Evolutionary conservation across 495 filamentous ascomycete species (phyloP), one percentile per base, ranked within the genome.

Genomic region (Xylaria bambusicola): DNA sequence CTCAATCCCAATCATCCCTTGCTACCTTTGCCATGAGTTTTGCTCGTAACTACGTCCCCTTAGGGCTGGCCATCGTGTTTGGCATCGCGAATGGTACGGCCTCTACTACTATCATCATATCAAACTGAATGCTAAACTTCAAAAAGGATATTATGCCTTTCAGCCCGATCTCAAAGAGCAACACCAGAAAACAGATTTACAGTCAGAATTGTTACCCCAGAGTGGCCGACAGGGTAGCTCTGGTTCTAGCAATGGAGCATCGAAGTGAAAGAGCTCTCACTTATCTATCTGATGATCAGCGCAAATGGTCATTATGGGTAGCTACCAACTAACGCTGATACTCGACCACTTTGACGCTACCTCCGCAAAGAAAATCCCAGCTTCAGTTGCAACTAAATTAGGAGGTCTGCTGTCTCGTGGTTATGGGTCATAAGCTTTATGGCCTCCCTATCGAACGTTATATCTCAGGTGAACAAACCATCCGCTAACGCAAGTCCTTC

Each of bases 71-170:
- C 12, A 46, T 69, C 17, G 60, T 57, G 10, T 67, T 70, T 59
- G 68, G 70, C 45, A 59, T 71, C 44, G 54, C 24, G 20, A 69
- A 74, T 66, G 72, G 73, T 73, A 68, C 62, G 67, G 35, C 33
- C n/a, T 31, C 24, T 13, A 21, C n/a, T 27, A 23, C 31, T 29
- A 62, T 53, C 52, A 55, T 33, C 46, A 59, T 1, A 31, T 64
- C 24, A 18, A 63, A n/a, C 17, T 58, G 20, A 17, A 63, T 46
- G 62, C 63, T 68, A 63, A 54, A 42, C 55, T 26, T 47, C 56
- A 18, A 63, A 82, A 63, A 82, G 79, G 76, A 17, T 71, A 73
- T 51, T 80, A 75, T 59, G 68, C 72, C 3, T 79, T 81, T 58
- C 65, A 67, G 15, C 76, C 78, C 7, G 49, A 60, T 20, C 61